Conservation (phyloP, 176 grass and related monocot species). For the Paspalum notatum region DNA sequence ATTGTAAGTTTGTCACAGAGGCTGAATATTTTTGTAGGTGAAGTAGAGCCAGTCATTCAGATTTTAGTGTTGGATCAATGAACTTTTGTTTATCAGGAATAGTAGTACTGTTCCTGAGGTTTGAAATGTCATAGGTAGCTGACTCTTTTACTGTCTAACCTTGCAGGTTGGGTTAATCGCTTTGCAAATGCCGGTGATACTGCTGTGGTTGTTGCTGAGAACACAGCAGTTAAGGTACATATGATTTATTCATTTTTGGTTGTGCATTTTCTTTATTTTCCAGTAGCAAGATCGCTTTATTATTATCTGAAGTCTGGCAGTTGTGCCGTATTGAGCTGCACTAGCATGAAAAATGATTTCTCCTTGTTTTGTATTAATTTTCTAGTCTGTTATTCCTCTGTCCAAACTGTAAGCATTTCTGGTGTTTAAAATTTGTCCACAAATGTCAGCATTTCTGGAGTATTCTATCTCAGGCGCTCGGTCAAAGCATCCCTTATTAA, state of each 20-base stretch:
- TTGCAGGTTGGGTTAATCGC: slow-evolving; percentile 95
- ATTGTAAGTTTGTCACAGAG: not conserved
- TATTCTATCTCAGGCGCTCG: too few relatives aligned
- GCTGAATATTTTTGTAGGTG: not conserved
- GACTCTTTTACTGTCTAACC: slow-evolving; percentile 17
- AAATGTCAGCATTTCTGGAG: too few relatives aligned
- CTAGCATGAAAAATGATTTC: not conserved
- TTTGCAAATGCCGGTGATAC: slow-evolving; percentile 98
- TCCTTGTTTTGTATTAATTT: slow-evolving; percentile 10
- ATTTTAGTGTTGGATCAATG: not conserved
- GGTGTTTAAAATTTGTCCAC: too few relatives aligned
- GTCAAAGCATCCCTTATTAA: too few relatives aligned
- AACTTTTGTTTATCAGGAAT: not conserved
- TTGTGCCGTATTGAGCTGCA: not conserved
- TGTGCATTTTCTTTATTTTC: too few relatives aligned
- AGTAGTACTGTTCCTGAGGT: slow-evolving; percentile 6
- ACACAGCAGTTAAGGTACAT: slow-evolving; percentile 75
- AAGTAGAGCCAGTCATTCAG: not conserved
- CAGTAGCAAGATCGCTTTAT: not conserved
- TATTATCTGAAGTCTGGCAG: not conserved
- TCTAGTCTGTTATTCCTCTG: not conserved
- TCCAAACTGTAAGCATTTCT: too few relatives aligned
- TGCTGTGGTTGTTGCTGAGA: slow-evolving; percentile 86
- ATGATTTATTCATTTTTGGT: slow-evolving; percentile 22
- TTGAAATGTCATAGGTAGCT: slow-evolving; percentile 16